Base-by-base conservation (phyloP, 441 rosid species). In the Pelargonium cotyledonis region DNA sequence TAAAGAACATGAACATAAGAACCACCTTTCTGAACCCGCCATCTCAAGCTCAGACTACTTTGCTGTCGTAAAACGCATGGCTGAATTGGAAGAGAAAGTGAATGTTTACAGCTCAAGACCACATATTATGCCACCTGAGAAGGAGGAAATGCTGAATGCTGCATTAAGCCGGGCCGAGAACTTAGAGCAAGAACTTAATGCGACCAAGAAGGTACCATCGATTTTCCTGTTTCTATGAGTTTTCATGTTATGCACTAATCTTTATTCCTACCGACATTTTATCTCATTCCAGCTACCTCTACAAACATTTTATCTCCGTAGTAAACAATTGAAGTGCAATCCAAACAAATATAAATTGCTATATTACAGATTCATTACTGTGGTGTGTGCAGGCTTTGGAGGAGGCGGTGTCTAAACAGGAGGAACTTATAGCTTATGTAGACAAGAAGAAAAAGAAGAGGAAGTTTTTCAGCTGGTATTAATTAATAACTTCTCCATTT, bases 381-480 rank as follows among this genome's bases (percentile, higher is more conserved):
- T 53, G 1, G 2, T 53, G 60, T 53, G 21, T 14, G 38, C 82
- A 92, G 98, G 92, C 97, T 31, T 78, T 92, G 68, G 92, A 88
- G 66, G 92, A 92, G 9, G 80, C 97, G 0, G 77, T 85, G 65
- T 19, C 85, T 38, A 85, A 80, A 47, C 97, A 89, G 71, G 88
- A 82, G 63, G 97, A 92, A 73, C 83, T 92, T 7, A 51, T 82
- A 38, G 94, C 87, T n/a, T 90, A 85, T 74, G 70, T 92, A 35
- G 94, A 90, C 51, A 88, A 88, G 72, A 92, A 92, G 86, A 92
- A 90, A 80, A 91, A 85, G 77, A 86, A 85, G 75, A 92, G 86
- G 85, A 92, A 85, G 81, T 35, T 35, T 9, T 73, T 88, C 18
- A 16, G 19, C 60, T 53, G 60, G 60, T 53, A 53, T 40, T 40